A percentile compares a stretch with the other conserved stretches of the same genome.
These are phyloP conservation scores for Picea mariana DNA, from an alignment of 83 land plant species.

Conservation along the genomic window DNA sequence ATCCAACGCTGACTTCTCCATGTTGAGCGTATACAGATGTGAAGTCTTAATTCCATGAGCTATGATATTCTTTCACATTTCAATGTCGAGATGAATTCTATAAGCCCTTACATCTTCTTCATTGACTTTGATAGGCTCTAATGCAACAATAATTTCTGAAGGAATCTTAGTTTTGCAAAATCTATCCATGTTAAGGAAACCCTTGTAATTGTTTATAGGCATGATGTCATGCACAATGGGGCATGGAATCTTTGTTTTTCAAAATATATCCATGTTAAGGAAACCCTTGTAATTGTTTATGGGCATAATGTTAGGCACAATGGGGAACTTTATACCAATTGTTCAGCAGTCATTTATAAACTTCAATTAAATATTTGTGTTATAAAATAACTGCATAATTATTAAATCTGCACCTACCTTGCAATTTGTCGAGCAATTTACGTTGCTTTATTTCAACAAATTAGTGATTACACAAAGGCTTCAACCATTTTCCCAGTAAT, in stretches of 20 bases:
- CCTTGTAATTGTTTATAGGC: conserved; percentile 96
- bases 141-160: conserved; percentile 72
- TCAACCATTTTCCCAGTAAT: no score
- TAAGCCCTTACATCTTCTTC: conserved; percentile 81
- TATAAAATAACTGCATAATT: conserved; percentile 91
- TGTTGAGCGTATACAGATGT: no score
- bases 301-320: no score
- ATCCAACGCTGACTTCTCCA: no score
- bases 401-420: conserved; percentile 86
- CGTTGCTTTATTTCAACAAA: no score
- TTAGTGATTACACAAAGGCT: no score
- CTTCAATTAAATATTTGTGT: conserved; percentile 85
- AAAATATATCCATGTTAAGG: no score
- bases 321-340: conserved; percentile 66
- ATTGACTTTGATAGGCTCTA: conserved; percentile 97
- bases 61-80: no score
- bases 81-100: no score
- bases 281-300: no score
- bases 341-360: conserved; percentile 92
- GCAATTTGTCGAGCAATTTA: no score
- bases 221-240: conserved; percentile 96
- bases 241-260: conserved; percentile 18
- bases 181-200: conserved; percentile 90
- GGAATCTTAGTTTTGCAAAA: conserved; percentile 99
- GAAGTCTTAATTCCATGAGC: no score